These are phyloP conservation scores for Aspergillus alliaceus DNA, from an alignment of 2,329 filamentous ascomycete genomes.

Conservation along the genomic window DNA sequence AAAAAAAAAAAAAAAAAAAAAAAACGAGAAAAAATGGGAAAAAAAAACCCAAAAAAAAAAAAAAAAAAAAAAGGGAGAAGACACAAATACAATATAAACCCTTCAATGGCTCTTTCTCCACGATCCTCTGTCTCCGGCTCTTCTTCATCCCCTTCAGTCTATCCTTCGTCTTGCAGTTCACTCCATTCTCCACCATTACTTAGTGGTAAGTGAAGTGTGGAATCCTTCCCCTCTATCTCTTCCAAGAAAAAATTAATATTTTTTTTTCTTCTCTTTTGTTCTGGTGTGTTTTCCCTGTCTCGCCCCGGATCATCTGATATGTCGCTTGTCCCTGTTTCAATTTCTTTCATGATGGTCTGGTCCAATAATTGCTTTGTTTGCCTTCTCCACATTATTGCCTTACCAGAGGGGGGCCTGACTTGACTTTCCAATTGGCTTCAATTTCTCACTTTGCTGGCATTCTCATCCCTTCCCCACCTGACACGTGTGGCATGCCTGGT, in stretches of 20 bases:
- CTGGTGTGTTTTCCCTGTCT: neutral
- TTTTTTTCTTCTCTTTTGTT: neutral
- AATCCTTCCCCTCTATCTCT: neutral
- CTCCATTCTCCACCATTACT: slow-evolving; percentile 18
- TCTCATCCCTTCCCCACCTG: slow-evolving; percentile 19
- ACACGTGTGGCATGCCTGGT: slow-evolving; percentile 32
- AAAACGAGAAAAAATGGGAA: too few relatives aligned
- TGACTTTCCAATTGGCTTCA: neutral
- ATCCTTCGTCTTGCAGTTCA: slow-evolving; percentile 34
- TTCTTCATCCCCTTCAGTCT: slow-evolving; percentile 22
- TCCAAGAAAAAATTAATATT: too few relatives aligned
- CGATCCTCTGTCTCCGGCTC: slow-evolving; percentile 19
- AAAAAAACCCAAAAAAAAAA: too few relatives aligned
- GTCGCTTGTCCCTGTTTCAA: neutral
- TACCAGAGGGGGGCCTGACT: neutral
- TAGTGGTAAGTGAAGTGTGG: slow-evolving; percentile 18
- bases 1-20: neutral
- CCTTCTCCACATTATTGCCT: neutral
- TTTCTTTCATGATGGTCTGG: neutral
- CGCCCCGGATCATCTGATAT: neutral
- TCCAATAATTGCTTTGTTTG: neutral
- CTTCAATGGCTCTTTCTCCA: slow-evolving; percentile 16
- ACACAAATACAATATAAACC: slow-evolving; percentile 6
- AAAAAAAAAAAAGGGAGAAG: neutral
- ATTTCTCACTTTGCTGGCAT: slow-evolving; percentile 3